These are phyloP conservation scores for Spergularia azorica DNA, from an alignment of 179 eudicot species.

Conservation along the genomic window DNA sequence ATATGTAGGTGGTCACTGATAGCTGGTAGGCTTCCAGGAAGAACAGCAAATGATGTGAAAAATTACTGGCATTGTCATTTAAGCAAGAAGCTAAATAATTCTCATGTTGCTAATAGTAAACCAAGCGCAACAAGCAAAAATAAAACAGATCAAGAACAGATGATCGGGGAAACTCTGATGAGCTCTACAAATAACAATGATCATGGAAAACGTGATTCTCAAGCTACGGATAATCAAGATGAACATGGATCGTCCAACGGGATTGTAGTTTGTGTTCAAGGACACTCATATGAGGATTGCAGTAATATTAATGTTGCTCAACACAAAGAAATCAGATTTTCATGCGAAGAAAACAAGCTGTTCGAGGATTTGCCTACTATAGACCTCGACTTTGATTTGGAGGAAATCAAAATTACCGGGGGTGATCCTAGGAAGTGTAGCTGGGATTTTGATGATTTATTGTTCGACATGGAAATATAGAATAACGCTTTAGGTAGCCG, in stretches of 20 bases:
- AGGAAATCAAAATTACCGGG: constrained; percentile 16
- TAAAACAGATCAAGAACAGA: too few species aligned
- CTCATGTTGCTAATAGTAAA: background rate
- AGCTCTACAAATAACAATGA: too few species aligned
- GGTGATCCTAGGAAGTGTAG: constrained; percentile 22
- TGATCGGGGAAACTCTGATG: too few species aligned
- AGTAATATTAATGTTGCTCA: background rate
- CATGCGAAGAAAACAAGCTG: background rate
- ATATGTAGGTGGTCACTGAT: constrained; percentile 49
- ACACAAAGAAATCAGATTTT: background rate
- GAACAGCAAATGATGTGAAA: constrained; percentile 53
- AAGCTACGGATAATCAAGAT: too few species aligned
- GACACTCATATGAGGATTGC: background rate
- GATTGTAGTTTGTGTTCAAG: background rate
- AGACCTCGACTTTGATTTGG: constrained; percentile 25
- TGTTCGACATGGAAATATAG: constrained; percentile 28
- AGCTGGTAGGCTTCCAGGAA: constrained; percentile 43
- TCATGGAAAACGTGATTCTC: too few species aligned
- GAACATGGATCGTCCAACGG: background rate
- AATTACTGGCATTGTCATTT: constrained; percentile 52
- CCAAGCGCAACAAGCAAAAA: background rate
- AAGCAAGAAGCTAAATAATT: constrained; percentile 32
- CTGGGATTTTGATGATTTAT: constrained; percentile 36
- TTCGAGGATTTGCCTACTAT: constrained; percentile 8
- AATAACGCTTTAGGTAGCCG: background rate